Evolutionary conservation across 805 yeast species (phyloP).

Genomic region (Ogataea pilisensis): DNA sequence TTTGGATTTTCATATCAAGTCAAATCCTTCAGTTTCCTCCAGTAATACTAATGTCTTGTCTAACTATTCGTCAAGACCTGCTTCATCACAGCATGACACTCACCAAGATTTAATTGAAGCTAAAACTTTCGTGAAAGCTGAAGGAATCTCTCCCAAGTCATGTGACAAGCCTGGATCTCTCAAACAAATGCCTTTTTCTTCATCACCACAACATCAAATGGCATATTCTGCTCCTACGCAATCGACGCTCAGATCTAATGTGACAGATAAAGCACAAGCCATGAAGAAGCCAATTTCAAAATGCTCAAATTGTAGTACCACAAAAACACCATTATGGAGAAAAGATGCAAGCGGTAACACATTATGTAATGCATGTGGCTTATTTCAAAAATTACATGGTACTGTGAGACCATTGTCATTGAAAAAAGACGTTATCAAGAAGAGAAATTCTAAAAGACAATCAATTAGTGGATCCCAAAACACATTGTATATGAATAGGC

Average conservation of each 20-base stretch:
- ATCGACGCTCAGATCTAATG: conserved; percentile 1
- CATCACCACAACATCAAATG: background rate
- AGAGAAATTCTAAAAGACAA: conserved; percentile 46
- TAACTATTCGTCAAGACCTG: background rate
- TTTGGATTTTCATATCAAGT: conserved; percentile 16
- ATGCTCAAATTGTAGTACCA: conserved; percentile 55
- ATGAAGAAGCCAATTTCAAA: conserved; percentile 31
- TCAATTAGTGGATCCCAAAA: conserved; percentile 12
- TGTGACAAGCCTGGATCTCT: background rate
- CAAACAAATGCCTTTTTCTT: too few species aligned
- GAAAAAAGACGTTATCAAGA: conserved; percentile 55
- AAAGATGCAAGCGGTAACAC: conserved; percentile 57
- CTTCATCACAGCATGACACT: background rate
- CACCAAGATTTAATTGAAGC: background rate
- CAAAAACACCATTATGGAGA: conserved; percentile 61
- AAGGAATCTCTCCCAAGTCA: conserved; percentile 2
- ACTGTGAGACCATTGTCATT: conserved; percentile 56
- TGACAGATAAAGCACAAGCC: background rate
- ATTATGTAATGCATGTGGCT: conserved; percentile 61
- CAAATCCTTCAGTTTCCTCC: conserved; percentile 22
- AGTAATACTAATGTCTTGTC: conserved; percentile 21
- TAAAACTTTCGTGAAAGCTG: background rate
- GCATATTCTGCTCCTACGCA: conserved; percentile 3
- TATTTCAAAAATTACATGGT: conserved; percentile 57
- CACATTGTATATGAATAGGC: conserved; percentile 4